Conservation (phyloP, 192 early-diverging fungal species). For the Polychytrium aggregatum region DNA sequence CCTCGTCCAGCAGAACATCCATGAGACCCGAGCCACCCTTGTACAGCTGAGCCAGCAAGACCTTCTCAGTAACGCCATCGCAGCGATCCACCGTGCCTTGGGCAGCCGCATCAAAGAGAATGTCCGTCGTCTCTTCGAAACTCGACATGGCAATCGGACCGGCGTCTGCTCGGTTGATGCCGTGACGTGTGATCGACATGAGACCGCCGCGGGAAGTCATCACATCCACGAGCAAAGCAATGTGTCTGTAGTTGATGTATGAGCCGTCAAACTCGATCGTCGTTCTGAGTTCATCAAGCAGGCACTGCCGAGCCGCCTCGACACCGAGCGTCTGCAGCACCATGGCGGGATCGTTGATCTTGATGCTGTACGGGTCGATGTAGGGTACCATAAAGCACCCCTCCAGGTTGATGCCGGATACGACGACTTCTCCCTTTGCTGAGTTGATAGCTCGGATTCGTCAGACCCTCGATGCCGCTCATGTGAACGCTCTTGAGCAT, state of each 20-base stretch:
- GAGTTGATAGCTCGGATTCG: too few species aligned
- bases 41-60: not conserved
- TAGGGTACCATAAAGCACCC: too few species aligned
- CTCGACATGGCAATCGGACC: not conserved
- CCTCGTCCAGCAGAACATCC: not conserved
- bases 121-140: not conserved
- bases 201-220: slow-evolving; percentile 37
- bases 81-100: not conserved
- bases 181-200: not conserved
- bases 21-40: not conserved
- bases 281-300: slow-evolving; percentile 57
- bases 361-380: slow-evolving; percentile 77
- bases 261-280: slow-evolving; percentile 90
- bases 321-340: slow-evolving; percentile 90
- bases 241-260: slow-evolving; percentile 93
- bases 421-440: too few species aligned
- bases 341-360: slow-evolving; percentile 93
- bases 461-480: too few species aligned
- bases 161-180: not conserved
- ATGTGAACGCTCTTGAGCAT: too few species aligned
- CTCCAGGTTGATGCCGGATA: too few species aligned
- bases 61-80: not conserved
- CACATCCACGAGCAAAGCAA: slow-evolving; percentile 82
- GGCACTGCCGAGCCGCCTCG: slow-evolving; percentile 91
- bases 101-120: not conserved